Percentiles rank a stretch among this genome's conserved stretches.
These are phyloP conservation scores for Pythium coloratum DNA, from an alignment of 352 stramenopile genomes.

Conservation along the genomic window DNA sequence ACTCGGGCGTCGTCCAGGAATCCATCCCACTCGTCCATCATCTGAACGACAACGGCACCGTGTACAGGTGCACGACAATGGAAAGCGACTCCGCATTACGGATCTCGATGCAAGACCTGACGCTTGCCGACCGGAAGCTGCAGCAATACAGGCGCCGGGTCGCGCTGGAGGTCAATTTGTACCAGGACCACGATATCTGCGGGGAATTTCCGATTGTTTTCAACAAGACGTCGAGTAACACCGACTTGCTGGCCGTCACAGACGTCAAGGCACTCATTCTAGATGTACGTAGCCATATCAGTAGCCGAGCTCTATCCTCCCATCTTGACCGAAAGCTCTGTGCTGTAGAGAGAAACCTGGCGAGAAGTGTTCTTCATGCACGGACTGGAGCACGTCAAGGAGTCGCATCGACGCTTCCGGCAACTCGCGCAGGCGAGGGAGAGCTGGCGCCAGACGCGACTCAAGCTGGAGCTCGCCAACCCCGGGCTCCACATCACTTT, in stretches of 20 bases:
- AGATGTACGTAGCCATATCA: constrained; percentile 45
- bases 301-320: too few species aligned
- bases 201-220: constrained; percentile 68
- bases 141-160: constrained; percentile 46
- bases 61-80: constrained; percentile 50
- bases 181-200: constrained; percentile 82
- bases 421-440: constrained; percentile 65
- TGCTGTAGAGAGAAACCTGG: constrained; percentile 65
- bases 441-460: constrained; percentile 73
- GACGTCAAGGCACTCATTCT: constrained; percentile 82
- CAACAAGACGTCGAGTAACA: constrained; percentile 57
- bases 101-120: constrained; percentile 29
- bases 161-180: constrained; percentile 73
- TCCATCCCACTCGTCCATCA: constrained; percentile 67
- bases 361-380: constrained; percentile 80
- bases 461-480: constrained; percentile 71
- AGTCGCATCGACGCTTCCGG: constrained; percentile 55
- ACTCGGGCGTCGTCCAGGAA: constrained; percentile 75
- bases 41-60: constrained; percentile 61
- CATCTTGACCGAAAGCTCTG: not conserved
- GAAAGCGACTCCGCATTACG: constrained; percentile 36
- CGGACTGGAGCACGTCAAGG: constrained; percentile 60
- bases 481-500: constrained; percentile 68
- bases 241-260: constrained; percentile 71
- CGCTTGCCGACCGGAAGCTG: constrained; percentile 22